Evolutionary conservation across 306 rosid genomes (phyloP).

Genomic region (Trifolium subterraneum): DNA sequence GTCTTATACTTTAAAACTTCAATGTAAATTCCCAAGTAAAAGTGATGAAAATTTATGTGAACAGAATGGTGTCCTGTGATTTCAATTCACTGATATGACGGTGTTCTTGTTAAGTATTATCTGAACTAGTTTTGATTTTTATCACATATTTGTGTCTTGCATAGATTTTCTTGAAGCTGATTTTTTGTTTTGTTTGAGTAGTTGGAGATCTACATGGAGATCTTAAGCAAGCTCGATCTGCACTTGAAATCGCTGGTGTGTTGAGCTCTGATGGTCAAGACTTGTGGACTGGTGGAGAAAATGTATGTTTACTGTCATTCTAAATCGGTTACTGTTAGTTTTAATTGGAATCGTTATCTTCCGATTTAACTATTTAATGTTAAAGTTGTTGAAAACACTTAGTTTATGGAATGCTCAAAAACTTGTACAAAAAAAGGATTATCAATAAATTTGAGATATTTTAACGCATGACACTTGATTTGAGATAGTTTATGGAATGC

Average conservation of each 20-base stretch:
- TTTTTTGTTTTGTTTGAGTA: constrained; percentile 40
- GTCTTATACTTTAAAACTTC: constrained; percentile 19
- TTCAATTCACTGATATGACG: constrained; percentile 19
- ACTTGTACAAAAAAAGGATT: neutral
- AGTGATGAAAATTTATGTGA: constrained; percentile 33
- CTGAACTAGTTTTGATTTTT: constrained; percentile 19
- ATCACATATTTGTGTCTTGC: neutral
- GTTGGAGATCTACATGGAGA: constrained; percentile 99
- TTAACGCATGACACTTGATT: neutral
- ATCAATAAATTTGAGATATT: neutral
- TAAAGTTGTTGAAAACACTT: constrained; percentile 2
- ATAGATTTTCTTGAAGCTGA: constrained; percentile 25
- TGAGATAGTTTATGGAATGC: too few species aligned
- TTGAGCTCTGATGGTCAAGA: constrained; percentile 76
- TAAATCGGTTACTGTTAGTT: constrained; percentile 14
- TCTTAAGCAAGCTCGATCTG: constrained; percentile 76
- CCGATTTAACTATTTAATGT: constrained; percentile 23
- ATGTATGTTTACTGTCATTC: constrained; percentile 52
- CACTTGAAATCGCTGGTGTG: constrained; percentile 93
- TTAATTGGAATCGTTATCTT: constrained; percentile 15
- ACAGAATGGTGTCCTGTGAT: constrained; percentile 23
- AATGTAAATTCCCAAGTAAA: constrained; percentile 23
- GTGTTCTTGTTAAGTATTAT: constrained; percentile 20
- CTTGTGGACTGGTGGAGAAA: constrained; percentile 89
- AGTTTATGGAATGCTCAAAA: constrained; percentile 28